phyloP scores from a whole-genome alignment of 2,329 filamentous ascomycete species.

The Trichoderma citrinoviride region DNA sequence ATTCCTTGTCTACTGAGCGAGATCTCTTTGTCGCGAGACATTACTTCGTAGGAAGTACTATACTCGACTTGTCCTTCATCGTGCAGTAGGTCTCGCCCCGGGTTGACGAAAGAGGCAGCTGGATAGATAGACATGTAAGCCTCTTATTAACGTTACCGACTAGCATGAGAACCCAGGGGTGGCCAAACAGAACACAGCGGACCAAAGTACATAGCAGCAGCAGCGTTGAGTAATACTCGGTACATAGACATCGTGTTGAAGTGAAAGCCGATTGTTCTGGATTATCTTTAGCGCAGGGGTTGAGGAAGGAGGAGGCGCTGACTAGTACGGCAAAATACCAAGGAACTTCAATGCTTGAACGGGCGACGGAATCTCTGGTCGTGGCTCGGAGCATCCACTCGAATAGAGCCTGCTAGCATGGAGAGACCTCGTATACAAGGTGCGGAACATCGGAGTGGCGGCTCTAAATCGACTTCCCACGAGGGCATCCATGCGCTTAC shows the following conservation, averaged over 20 bases:
- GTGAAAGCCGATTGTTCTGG: neutral
- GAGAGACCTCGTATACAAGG: neutral
- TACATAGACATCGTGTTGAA: neutral
- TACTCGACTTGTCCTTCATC: neutral
- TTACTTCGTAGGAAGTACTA: neutral
- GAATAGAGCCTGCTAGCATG: neutral
- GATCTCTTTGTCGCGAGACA: neutral
- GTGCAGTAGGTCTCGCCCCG: neutral
- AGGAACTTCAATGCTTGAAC: neutral
- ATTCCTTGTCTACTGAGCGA: neutral
- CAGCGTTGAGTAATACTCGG: too few relatives aligned
- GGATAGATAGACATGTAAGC: constrained; percentile 6
- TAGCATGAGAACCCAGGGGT: neutral
- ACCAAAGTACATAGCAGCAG: neutral
- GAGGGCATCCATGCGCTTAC: neutral
- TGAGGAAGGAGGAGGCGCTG: neutral
- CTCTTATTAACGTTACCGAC: constrained; percentile 18
- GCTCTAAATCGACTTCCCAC: neutral
- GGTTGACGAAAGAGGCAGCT: constrained; percentile 12
- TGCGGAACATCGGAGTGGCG: neutral
- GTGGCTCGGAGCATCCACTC: neutral
- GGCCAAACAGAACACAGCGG: neutral
- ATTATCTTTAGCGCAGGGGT: constrained; percentile 6
- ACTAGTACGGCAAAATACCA: neutral
- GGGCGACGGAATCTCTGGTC: neutral